Base-by-base conservation (phyloP, 2,329 filamentous ascomycete genomes). In the Trichoderma sp. region DNA sequence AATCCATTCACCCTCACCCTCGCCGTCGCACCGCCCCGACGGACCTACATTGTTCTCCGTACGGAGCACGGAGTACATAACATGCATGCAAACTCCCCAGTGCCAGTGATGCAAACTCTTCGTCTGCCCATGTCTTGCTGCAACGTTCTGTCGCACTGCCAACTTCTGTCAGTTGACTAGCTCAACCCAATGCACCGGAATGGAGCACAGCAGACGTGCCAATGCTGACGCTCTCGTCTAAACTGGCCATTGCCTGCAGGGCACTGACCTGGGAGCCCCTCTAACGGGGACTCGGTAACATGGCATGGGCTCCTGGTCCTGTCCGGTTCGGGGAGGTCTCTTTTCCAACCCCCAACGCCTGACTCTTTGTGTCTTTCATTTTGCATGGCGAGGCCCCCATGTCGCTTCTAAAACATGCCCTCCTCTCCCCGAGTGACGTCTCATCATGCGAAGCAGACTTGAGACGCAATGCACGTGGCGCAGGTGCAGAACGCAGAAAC, bases 391-490 rank as follows among this genome's bases (percentile, higher is more conserved):
- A 50, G 38, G 33, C 31, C 35, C 69, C 68, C 69, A 18, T 72
- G 69, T 50, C 38, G 18, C 27, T 63, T 64, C 21, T 45, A 24
- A 72, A 64, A 72, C 69, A 50, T n/a, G 35, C 35, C 56, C 27
- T 45, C 38, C 33, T 71, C 24, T 50, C 24, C 59, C 56, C 38
- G 56, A 63, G 68, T 45, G 59, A n/a, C 27, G 27, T 63, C 69
- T 63, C 69, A 63, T 64, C 56, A 72, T 72, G 69, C 59, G 69
- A 72, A 72, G 69, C 69, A 72, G 38, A 64, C 69, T 18, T 72
- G 69, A 50, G 59, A 72, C 69, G n/a, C 59, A 24, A 63, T 63
- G 69, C 69, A 64, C 35, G 69, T 72, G 69, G 59, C 56, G 68
- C 29, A 50, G 53, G 29, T 27, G 41, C 56, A 21, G 56, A 45